These are phyloP conservation scores for Fusarium irregulare DNA, from an alignment of 2,329 filamentous ascomycete genomes.

Conservation along the genomic window DNA sequence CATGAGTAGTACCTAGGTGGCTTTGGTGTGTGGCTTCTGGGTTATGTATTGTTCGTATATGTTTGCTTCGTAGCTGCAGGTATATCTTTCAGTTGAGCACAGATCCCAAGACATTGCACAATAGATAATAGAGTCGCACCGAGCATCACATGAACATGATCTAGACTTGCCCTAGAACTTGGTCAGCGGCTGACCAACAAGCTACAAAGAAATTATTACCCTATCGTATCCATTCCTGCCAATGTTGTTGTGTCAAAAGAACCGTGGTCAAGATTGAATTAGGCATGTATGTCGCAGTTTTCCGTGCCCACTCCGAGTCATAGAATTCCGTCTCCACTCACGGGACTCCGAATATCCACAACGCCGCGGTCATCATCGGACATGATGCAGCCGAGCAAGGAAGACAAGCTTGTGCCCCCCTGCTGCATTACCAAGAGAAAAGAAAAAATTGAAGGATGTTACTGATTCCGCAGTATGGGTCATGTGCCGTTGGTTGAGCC, in stretches of 20 bases:
- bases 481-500: slow-evolving; percentile 8
- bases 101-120: neutral
- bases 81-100: neutral
- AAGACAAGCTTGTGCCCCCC: neutral
- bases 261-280: slow-evolving; percentile 18
- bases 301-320: slow-evolving; percentile 22
- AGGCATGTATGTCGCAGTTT: neutral
- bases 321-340: slow-evolving; percentile 26
- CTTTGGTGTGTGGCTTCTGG: slow-evolving; percentile 4
- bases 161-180: neutral
- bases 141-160: slow-evolving; percentile 6
- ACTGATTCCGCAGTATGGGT: slow-evolving; percentile 30
- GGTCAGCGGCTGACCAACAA: slow-evolving; percentile 34
- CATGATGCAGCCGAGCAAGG: slow-evolving; percentile 19
- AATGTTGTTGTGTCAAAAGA: slow-evolving; percentile 20
- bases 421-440: slow-evolving; percentile 9
- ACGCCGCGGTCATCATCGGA: slow-evolving; percentile 44
- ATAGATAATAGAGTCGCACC: slow-evolving; percentile 9
- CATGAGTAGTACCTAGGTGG: neutral
- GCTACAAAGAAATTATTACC: neutral
- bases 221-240: slow-evolving; percentile 18
- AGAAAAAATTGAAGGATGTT: neutral
- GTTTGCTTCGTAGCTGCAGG: neutral
- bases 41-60: slow-evolving; percentile 1
- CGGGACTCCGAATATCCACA: slow-evolving; percentile 38